These are phyloP conservation scores for Lagenidium giganteum DNA, from an alignment of 352 stramenopile species.

Conservation along the genomic window DNA sequence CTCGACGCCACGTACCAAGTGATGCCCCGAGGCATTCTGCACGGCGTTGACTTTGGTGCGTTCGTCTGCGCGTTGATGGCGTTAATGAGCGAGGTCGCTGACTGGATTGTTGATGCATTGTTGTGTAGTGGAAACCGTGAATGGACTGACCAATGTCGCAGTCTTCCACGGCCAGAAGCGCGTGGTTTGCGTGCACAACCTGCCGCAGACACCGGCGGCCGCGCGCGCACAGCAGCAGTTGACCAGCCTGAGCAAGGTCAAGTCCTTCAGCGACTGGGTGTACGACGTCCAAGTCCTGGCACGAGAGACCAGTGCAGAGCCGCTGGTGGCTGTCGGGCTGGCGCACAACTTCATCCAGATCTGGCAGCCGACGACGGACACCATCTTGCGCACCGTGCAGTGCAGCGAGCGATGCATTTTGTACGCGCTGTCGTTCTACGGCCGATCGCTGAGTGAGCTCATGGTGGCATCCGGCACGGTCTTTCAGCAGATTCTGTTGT, in stretches of 20 bases:
- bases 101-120: not conserved
- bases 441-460: constrained; percentile 46
- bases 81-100: too few relatives aligned
- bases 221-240: constrained; percentile 14
- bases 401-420: constrained; percentile 80
- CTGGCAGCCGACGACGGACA: constrained; percentile 40
- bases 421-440: constrained; percentile 77
- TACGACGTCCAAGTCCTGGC: constrained; percentile 73
- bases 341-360: constrained; percentile 85
- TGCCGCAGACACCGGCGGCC: constrained; percentile 35
- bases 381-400: constrained; percentile 49
- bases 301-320: constrained; percentile 5
- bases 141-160: constrained; percentile 14
- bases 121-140: not conserved
- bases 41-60: constrained; percentile 58
- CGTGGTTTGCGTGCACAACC: constrained; percentile 39
- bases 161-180: constrained; percentile 84
- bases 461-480: constrained; percentile 79
- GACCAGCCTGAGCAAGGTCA: constrained; percentile 32
- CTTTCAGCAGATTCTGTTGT: constrained; percentile 84
- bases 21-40: constrained; percentile 62
- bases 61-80: too few relatives aligned
- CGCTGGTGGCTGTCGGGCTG: constrained; percentile 55
- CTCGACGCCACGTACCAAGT: constrained; percentile 39
- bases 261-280: constrained; percentile 80